Conservation (phyloP, 345 rosid genomes). For the Eucalyptus cloeziana region DNA sequence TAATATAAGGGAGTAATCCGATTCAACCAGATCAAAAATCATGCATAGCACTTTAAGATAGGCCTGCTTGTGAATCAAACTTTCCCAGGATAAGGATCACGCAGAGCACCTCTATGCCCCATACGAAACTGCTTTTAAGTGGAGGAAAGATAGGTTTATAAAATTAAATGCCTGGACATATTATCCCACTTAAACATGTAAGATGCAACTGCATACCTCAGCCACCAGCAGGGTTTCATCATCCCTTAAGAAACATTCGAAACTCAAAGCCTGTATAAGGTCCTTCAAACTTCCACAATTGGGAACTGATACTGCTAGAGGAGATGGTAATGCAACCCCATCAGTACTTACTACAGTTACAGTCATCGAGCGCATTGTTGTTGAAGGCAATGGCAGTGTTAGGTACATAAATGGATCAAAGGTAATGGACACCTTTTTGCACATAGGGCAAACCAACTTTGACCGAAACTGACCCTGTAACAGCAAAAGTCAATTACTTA, state of each 20-base stretch:
- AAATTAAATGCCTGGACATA: background rate
- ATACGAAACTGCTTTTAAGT: background rate
- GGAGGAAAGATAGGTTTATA: background rate
- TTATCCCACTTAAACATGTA: background rate
- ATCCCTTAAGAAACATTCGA: constrained; percentile 28
- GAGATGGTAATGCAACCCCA: constrained; percentile 27
- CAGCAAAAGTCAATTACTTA: background rate
- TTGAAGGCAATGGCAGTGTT: constrained; percentile 56
- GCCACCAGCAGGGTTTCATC: constrained; percentile 54
- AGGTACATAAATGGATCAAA: constrained; percentile 81
- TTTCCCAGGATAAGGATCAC: background rate
- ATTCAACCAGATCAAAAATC: background rate
- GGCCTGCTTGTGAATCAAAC: background rate
- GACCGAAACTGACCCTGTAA: constrained; percentile 67
- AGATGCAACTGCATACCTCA: constrained; percentile 27
- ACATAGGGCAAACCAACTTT: constrained; percentile 54
- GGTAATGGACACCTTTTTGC: constrained; percentile 57
- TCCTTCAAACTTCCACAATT: constrained; percentile 43
- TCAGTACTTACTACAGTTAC: constrained; percentile 40
- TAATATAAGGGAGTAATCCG: background rate
- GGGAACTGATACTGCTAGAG: constrained; percentile 38
- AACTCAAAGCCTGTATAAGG: constrained; percentile 37
- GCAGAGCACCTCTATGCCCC: background rate
- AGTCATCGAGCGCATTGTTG: constrained; percentile 48
- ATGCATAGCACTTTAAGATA: background rate